phyloP scores from a whole-genome alignment of 108 stramenopile species.

The Cylindrotheca fusiformis region DNA sequence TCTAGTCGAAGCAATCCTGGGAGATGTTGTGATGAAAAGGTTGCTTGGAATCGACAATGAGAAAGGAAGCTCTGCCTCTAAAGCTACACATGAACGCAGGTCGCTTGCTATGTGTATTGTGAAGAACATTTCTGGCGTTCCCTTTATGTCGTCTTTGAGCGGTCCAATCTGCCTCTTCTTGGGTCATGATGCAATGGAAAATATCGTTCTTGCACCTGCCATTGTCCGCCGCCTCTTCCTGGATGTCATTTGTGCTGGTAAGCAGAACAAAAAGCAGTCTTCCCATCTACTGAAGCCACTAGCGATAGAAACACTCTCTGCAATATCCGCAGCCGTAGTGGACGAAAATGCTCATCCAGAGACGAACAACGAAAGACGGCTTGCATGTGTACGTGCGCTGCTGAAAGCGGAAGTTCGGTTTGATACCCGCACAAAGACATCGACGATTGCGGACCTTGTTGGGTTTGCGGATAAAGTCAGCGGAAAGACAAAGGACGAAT shows the following conservation, averaged over 20 bases:
- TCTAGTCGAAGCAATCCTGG: constrained; percentile 45
- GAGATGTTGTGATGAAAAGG: constrained; percentile 50
- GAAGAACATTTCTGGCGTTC: constrained; percentile 38
- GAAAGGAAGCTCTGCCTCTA: constrained; percentile 27
- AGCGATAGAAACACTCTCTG: constrained; percentile 31
- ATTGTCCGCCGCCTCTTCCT: constrained; percentile 62
- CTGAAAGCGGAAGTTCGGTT: constrained; percentile 59
- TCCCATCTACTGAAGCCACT: constrained; percentile 46
- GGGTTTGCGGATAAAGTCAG: constrained; percentile 16
- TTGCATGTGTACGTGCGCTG: constrained; percentile 56
- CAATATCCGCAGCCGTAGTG: constrained; percentile 4
- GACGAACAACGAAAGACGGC: constrained; percentile 24
- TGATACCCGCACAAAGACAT: constrained; percentile 70
- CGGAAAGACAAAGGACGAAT: neutral
- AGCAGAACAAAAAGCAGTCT: constrained; percentile 27
- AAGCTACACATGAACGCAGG: constrained; percentile 62
- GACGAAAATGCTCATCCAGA: constrained; percentile 21
- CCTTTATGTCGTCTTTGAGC: constrained; percentile 49
- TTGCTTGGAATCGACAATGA: constrained; percentile 33
- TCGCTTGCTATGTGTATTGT: constrained; percentile 59
- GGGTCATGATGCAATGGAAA: constrained; percentile 45
- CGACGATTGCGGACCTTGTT: constrained; percentile 44
- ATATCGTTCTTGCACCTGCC: constrained; percentile 31
- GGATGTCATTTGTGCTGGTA: constrained; percentile 53
- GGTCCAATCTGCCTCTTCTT: constrained; percentile 45